Evolutionary conservation across 768 basidiomycete species (phyloP).

Genomic region (Boletus tomentosulus): DNA sequence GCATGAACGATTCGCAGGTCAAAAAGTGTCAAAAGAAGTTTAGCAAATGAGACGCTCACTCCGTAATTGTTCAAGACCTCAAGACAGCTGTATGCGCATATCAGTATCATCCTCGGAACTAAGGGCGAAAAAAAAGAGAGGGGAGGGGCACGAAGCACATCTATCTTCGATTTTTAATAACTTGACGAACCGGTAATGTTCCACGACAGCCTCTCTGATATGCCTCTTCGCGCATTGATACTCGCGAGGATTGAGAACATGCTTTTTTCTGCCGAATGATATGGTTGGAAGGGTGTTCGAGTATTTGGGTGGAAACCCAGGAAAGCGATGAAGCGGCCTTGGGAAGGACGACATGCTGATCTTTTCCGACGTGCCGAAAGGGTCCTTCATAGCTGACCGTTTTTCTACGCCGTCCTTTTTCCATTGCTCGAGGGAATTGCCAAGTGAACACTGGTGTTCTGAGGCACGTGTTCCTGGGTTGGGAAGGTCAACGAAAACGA

Average conservation of each 20-base stretch:
- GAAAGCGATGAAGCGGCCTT: background rate
- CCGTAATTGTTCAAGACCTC: background rate
- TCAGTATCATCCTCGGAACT: background rate
- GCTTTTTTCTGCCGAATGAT: background rate
- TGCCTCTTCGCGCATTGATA: slow-evolving; percentile 80
- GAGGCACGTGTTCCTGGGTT: background rate
- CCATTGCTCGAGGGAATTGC: background rate
- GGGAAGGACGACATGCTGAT: background rate
- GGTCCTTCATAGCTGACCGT: background rate
- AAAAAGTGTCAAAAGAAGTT: background rate
- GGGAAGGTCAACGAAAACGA: background rate
- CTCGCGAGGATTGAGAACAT: slow-evolving; percentile 60
- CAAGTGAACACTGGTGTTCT: background rate
- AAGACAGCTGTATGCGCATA: background rate
- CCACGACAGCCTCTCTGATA: slow-evolving; percentile 75
- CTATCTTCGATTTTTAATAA: too few relatives aligned
- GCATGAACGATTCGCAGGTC: background rate
- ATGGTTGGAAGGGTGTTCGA: background rate
- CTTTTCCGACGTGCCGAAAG: background rate
- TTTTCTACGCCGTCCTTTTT: background rate
- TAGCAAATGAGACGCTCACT: background rate
- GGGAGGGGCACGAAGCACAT: too few relatives aligned
- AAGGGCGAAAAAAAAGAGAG: too few relatives aligned
- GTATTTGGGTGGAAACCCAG: background rate
- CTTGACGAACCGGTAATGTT: slow-evolving; percentile 65